phyloP scores from a whole-genome alignment of 768 basidiomycete genomes.

The Tylopilus felleus region DNA sequence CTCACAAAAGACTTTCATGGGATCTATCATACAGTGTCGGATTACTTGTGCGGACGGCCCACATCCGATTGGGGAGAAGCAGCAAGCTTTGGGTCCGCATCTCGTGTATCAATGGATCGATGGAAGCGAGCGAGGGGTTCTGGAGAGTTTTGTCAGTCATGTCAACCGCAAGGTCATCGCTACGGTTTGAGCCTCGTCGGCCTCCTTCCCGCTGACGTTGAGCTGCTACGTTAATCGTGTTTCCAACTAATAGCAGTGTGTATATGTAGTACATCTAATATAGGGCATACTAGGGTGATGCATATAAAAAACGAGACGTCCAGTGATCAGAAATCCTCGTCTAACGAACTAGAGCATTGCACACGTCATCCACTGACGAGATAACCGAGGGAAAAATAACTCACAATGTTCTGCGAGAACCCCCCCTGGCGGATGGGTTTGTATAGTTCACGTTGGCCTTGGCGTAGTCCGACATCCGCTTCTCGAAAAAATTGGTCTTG shows the following conservation, averaged over 20 bases:
- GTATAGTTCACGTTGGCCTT: conserved; percentile 52
- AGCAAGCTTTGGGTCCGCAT: conserved; percentile 2
- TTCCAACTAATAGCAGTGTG: not conserved
- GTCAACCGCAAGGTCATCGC: conserved; percentile 46
- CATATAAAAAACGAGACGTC: not conserved
- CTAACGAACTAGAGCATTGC: conserved; percentile 6
- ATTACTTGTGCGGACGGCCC: conserved; percentile 21
- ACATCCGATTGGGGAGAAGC: conserved; percentile 13
- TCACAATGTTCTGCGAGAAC: conserved; percentile 33
- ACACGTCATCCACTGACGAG: not conserved
- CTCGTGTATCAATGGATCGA: conserved; percentile 57
- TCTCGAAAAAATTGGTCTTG: conserved; percentile 96
- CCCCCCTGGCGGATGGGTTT: conserved; percentile 1
- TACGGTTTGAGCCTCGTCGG: not conserved
- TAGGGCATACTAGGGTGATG: not conserved
- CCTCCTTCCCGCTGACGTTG: not conserved
- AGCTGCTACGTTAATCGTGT: not conserved
- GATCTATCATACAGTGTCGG: conserved; percentile 19
- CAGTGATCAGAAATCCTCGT: conserved; percentile 18
- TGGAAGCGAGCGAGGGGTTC: conserved; percentile 53
- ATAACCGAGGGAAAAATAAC: conserved; percentile 7
- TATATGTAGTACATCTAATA: not conserved
- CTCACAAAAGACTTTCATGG: not conserved
- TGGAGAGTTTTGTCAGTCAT: conserved; percentile 70
- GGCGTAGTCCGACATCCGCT: conserved; percentile 79